Base-by-base conservation (phyloP, 768 basidiomycete genomes). In the Suillus fuscotomentosus region DNA sequence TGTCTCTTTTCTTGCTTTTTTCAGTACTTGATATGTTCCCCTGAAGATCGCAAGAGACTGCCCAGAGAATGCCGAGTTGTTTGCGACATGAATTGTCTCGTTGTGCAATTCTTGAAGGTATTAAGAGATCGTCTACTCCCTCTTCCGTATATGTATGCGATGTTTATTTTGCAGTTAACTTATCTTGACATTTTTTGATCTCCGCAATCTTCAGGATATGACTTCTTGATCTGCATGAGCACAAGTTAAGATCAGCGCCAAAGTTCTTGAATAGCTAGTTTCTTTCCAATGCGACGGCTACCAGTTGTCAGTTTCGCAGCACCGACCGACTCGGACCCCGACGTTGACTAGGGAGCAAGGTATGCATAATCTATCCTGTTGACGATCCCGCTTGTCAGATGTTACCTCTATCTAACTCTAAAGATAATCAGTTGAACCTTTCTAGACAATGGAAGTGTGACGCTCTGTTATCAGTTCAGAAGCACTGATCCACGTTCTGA, bases 31-130 rank as follows among this genome's bases (percentile, higher is more conserved):
- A 63, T 48, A 22, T 22, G 7, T 43, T 14, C 60, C 57, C 39
- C 24, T 24, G 31, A 65, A 89, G 87, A 87, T 89, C 71, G 86
- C 87, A 51, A 82, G 86, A 75, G 87, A 88, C 60, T 89, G 88
- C 74, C 82, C 85, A 48, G 87, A 87, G 72, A 81, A 75, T 68
- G 70, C 68, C 62, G 86, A 87, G 61, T 86, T 81, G 61, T 86
- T 81, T 70, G 77, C 77, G 71, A 81, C 76, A 65, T 88, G 72
- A 83, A 66, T 53, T 65, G 42, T 63, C 51, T 65, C 59, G 41
- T 39, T 9, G 3, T 59, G 15, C 39, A 7, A 38, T 62, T 62
- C 42, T 62, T 57, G 61, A 24, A 62, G 24, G 17, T 60, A 34
- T 62, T 60, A 67, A 63, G 60, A 66, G 66, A 61, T 60, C 34